Conservation (phyloP, 2,329 filamentous ascomycete species). For the Fonsecaea multimorphosa region DNA sequence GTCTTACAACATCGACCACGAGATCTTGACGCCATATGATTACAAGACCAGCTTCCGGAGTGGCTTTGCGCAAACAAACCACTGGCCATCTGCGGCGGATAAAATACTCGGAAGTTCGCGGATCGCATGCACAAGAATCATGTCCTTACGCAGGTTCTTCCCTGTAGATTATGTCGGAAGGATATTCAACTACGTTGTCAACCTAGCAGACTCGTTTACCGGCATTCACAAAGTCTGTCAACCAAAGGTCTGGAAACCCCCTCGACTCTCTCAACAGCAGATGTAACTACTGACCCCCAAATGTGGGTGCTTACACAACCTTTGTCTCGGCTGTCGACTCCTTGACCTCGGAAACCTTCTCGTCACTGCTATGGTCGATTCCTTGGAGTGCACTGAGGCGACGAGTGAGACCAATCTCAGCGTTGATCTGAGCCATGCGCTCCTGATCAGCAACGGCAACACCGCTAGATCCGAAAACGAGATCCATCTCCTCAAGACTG, state of each 20-base stretch:
- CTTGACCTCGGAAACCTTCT: conserved; percentile 24
- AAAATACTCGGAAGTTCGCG: not conserved
- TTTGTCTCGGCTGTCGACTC: conserved; percentile 23
- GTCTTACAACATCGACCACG: not conserved
- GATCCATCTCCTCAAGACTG: conserved; percentile 45
- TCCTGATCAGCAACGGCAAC: conserved; percentile 70
- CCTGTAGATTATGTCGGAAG: not conserved
- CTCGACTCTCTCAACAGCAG: not conserved
- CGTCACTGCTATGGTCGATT: conserved; percentile 29
- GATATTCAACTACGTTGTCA: not conserved
- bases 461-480: conserved; percentile 61
- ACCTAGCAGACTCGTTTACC: not conserved
- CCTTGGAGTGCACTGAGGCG: conserved; percentile 22
- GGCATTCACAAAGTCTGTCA: not conserved
- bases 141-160: not conserved
- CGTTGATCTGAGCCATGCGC: conserved; percentile 75
- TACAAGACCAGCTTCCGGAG: not conserved
- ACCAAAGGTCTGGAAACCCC: not conserved
- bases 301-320: conserved; percentile 8
- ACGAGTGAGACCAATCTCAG: conserved; percentile 67
- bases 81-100: not conserved
- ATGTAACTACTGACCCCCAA: not conserved
- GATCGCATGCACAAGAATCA: not conserved
- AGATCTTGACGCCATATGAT: not conserved
- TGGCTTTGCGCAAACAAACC: not conserved